Evolutionary conservation across 176 grass and related monocot species (phyloP).

Genomic region (Leersia perrieri): DNA sequence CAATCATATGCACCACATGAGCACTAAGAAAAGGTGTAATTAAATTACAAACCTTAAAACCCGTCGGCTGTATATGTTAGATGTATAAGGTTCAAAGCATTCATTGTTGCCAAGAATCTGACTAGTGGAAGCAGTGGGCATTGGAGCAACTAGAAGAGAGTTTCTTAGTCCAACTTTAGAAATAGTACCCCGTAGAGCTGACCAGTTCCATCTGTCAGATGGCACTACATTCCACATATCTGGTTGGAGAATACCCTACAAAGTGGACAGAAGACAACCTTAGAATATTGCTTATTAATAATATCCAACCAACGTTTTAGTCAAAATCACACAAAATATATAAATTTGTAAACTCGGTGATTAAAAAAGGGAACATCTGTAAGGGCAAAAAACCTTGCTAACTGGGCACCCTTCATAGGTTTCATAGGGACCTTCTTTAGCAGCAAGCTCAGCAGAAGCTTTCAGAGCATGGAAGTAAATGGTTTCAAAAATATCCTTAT

Average conservation of each 20-base stretch:
- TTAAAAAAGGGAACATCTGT: not conserved
- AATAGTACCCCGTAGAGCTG: constrained; percentile 62
- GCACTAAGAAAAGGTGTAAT: not conserved
- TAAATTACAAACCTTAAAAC: constrained; percentile 67
- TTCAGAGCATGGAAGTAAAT: constrained; percentile 85
- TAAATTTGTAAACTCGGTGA: not conserved
- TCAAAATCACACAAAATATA: not conserved
- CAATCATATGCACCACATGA: constrained; percentile 16
- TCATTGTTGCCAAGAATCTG: constrained; percentile 99
- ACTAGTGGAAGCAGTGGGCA: constrained; percentile 99
- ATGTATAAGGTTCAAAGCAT: constrained; percentile 86
- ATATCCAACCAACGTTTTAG: not conserved
- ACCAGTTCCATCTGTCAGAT: constrained; percentile 85
- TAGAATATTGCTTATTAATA: not conserved
- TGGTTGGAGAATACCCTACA: constrained; percentile 86
- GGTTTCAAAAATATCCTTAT: constrained; percentile 94
- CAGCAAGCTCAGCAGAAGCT: constrained; percentile 81
- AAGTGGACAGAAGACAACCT: not conserved
- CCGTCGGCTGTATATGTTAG: constrained; percentile 78
- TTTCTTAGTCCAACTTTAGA: constrained; percentile 80
- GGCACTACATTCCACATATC: constrained; percentile 89
- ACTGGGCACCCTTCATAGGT: constrained; percentile 86
- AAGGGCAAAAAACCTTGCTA: constrained; percentile 68
- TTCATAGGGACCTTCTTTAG: constrained; percentile 86
- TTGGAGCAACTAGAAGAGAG: constrained; percentile 96